Evolutionary conservation across 2,329 filamentous ascomycete genomes (phyloP), one percentile per base, ranked within the genome.

Genomic region (Arachnopeziza araneosa): DNA sequence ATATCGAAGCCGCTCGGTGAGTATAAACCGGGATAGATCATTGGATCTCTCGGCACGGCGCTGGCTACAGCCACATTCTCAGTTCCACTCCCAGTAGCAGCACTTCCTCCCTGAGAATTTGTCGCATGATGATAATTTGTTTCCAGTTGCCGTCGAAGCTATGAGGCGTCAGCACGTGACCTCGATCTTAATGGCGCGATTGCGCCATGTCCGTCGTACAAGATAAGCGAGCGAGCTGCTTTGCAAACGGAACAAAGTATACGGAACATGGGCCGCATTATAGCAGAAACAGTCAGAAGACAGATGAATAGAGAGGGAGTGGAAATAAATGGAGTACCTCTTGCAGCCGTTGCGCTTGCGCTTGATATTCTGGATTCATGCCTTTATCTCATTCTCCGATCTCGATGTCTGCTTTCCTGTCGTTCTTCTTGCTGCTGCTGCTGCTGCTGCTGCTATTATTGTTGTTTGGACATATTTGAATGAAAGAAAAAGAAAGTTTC

Each of bases 21-120:
- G 64, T 86, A 86, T 1, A 85, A 71, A 7, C 81, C 82, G 0
- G 81, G 81, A 58, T 80, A 84, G 61, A 85, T 82, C 60, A 83
- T 70, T 49, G 79, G 71, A 66, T 84, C 79, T 14, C 57, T 57
- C 48, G 55, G 50, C 30, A 49, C 36, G 36, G 12, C 17, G 4
- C 12, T 44, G 36, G 36, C 17, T 5, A 12, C 17, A 44, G 17
- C 32, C 17, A 44, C 48, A 44, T 55, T 52, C 10, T 1, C 22
- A 26, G 21, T 10, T 19, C 26, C 48, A 22, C 48, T 32, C 10
- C 12, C 36, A 19, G 24, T 56, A 19, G 22, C n/a, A 3, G 17
- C 23, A 22, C 24, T 26, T 49, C n/a, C 17, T 19, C 24, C 6
- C 6, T 44, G 36, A 44, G 36, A 44, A 7, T 14, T 12, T 44